Conservation (phyloP, 2,329 filamentous ascomycete species). For the Grosmannia serpens region DNA sequence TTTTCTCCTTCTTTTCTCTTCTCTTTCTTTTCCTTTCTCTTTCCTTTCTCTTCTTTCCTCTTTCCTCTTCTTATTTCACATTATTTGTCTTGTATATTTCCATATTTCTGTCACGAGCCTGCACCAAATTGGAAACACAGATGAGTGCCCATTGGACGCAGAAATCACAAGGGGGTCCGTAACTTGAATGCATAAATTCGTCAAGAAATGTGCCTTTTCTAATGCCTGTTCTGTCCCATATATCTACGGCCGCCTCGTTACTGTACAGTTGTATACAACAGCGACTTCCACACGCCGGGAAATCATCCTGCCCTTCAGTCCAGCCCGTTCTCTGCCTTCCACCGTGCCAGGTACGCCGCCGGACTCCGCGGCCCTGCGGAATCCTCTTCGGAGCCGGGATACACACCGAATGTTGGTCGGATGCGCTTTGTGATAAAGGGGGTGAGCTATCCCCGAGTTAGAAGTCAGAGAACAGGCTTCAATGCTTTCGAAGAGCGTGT, state of each 20-base stretch:
- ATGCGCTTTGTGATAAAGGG: constrained; percentile 63
- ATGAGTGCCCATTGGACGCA: neutral
- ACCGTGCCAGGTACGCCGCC: constrained; percentile 49
- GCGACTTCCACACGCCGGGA: neutral
- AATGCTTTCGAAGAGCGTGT: neutral
- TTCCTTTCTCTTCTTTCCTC: neutral
- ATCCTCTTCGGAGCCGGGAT: constrained; percentile 37
- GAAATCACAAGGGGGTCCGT: neutral
- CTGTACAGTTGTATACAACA: constrained; percentile 1
- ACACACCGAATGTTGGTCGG: constrained; percentile 29
- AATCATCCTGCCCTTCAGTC: constrained; percentile 24
- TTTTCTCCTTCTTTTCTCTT: neutral
- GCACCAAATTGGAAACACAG: neutral
- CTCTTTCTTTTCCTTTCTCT: neutral
- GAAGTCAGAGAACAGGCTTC: constrained; percentile 4
- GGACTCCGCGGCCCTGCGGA: constrained; percentile 45
- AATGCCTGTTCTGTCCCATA: neutral
- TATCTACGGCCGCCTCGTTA: neutral
- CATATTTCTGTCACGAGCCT: neutral
- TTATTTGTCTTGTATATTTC: neutral
- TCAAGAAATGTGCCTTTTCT: neutral
- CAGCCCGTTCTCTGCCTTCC: constrained; percentile 57
- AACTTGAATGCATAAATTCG: neutral
- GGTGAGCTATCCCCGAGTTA: constrained; percentile 47
- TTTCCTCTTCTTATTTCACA: neutral